These are phyloP conservation scores for Microsporum audouinii DNA, from an alignment of 2,329 filamentous ascomycete genomes.

Conservation along the genomic window DNA sequence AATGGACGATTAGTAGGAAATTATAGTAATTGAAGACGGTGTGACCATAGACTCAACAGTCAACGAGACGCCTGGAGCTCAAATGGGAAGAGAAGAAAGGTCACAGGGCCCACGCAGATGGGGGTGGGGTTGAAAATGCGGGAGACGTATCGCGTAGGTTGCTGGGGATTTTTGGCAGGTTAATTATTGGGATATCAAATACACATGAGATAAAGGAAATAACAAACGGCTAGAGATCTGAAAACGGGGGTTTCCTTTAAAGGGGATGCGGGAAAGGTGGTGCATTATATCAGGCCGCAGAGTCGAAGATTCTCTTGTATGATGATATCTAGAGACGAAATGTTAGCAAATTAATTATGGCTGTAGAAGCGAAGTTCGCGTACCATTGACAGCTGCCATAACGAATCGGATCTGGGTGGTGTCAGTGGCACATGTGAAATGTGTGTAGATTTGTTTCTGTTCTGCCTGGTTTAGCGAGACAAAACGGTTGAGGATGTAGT, in stretches of 20 bases:
- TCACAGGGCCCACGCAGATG: neutral
- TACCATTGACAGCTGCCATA: constrained; percentile 98
- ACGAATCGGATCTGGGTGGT: constrained; percentile 99
- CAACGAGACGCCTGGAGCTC: neutral
- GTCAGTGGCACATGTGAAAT: constrained; percentile 97
- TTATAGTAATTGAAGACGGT: neutral
- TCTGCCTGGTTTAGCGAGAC: constrained; percentile 97
- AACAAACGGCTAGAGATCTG: constrained; percentile 23
- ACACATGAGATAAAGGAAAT: constrained; percentile 9
- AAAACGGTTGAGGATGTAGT: constrained; percentile 98
- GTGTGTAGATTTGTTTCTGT: constrained; percentile 99
- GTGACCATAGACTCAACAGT: neutral
- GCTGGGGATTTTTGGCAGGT: neutral
- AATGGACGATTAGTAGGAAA: constrained; percentile 10
- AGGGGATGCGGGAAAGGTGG: constrained; percentile 10
- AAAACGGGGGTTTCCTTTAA: constrained; percentile 14
- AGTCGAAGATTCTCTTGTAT: constrained; percentile 98
- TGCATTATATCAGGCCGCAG: constrained; percentile 81
- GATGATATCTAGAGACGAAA: constrained; percentile 71
- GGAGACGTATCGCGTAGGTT: neutral
- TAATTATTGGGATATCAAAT: constrained; percentile 7
- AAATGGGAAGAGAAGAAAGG: neutral
- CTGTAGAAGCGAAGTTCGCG: constrained; percentile 30
- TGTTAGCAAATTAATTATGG: neutral
- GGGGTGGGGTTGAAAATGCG: neutral